These are phyloP conservation scores for Phytophthora nicotianae DNA, from an alignment of 352 stramenopile genomes.

Conservation along the genomic window DNA sequence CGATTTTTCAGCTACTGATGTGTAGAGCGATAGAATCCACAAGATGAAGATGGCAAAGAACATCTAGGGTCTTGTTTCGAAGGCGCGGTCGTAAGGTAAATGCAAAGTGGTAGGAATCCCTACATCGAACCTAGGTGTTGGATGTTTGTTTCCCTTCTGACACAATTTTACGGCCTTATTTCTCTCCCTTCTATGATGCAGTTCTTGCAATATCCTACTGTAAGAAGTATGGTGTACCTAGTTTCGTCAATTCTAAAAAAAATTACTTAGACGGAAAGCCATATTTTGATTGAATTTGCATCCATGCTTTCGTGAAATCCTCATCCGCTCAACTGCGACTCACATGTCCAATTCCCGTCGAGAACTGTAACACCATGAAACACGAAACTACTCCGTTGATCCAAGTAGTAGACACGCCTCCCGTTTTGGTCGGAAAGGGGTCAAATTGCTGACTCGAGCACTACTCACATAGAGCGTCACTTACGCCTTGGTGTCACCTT, in stretches of 20 bases:
- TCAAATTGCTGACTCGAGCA: not conserved
- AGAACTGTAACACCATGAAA: constrained; percentile 11
- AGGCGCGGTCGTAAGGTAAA: not conserved
- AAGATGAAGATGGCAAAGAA: not conserved
- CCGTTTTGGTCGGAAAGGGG: not conserved
- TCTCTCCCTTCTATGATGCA: no score
- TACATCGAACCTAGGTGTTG: not conserved
- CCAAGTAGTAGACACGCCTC: not conserved
- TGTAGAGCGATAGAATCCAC: not conserved
- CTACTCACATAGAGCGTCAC: not conserved
- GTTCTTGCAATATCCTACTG: no score
- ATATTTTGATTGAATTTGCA: no score
- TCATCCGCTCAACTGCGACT: not conserved
- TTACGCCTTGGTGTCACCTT: not conserved
- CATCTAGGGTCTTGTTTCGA: not conserved
- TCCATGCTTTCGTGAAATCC: not conserved
- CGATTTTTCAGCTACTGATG: not conserved
- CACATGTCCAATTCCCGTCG: constrained; percentile 3
- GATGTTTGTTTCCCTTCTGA: not conserved
- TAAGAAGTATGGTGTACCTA: no score
- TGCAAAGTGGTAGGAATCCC: not conserved
- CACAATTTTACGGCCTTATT: not conserved
- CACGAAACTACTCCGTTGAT: constrained; percentile 9
- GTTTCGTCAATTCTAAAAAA: no score
- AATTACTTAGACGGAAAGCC: no score